phyloP scores from a whole-genome alignment of 441 rosid species.

The Eutrema salsugineum region DNA sequence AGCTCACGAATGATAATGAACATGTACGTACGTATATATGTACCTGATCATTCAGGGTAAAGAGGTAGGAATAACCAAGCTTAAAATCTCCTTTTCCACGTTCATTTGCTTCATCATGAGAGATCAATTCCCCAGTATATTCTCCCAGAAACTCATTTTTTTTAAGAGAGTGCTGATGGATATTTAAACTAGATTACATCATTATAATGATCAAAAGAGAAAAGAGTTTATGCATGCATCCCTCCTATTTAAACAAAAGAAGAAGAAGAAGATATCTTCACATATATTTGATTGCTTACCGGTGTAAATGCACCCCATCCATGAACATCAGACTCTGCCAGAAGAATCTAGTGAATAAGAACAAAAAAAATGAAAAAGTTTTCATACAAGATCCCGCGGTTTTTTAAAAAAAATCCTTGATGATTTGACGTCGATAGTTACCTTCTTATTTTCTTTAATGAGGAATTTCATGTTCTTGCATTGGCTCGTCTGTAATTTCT shows the following conservation, averaged over 20 bases:
- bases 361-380: not conserved
- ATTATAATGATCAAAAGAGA: not conserved
- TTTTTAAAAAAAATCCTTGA: not conserved
- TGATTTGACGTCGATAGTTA: constrained; percentile 25
- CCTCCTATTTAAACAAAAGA: too few species aligned
- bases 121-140: constrained; percentile 87
- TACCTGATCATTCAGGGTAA: constrained; percentile 92
- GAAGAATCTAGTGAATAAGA: constrained; percentile 54
- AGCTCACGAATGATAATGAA: not conserved
- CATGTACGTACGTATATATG: not conserved
- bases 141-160: constrained; percentile 83
- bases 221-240: not conserved
- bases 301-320: constrained; percentile 96
- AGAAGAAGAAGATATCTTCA: not conserved
- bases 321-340: constrained; percentile 76
- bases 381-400: not conserved
- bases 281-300: constrained; percentile 35
- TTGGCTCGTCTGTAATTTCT: constrained; percentile 69
- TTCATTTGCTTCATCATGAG: constrained; percentile 78
- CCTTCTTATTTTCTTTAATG: constrained; percentile 74
- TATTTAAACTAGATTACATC: not conserved
- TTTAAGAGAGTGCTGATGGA: constrained; percentile 40
- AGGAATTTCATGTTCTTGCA: constrained; percentile 92
- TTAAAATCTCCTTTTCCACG: constrained; percentile 76
- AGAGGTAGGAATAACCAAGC: constrained; percentile 74